phyloP scores from a whole-genome alignment of 345 rosid genomes.

The Adansonia digitata region DNA sequence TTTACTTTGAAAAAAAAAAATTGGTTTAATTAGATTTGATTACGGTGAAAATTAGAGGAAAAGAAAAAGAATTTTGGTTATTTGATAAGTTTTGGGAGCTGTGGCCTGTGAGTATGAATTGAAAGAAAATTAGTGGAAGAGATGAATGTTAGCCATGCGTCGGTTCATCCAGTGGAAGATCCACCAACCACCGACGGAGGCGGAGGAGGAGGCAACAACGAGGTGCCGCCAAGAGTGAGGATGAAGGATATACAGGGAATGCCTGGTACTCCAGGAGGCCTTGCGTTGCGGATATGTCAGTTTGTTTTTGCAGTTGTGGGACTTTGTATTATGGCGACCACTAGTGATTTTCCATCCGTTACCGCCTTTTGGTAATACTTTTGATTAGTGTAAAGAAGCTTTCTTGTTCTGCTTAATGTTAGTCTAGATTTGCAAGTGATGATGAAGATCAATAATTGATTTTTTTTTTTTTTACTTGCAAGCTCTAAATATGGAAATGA shows the following conservation, averaged over 20 bases:
- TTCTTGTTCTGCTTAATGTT: not conserved
- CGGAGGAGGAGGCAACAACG: slow-evolving; percentile 4
- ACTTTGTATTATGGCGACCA: slow-evolving; percentile 57
- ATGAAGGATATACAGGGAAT: slow-evolving; percentile 67
- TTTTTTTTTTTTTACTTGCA: not conserved
- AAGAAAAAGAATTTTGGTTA: not conserved
- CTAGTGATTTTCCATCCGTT: slow-evolving; percentile 66
- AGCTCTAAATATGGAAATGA: not conserved
- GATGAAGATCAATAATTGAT: not conserved
- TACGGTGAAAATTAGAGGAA: not conserved
- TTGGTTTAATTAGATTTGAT: not conserved
- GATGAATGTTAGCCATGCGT: slow-evolving; percentile 89
- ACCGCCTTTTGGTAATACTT: slow-evolving; percentile 55
- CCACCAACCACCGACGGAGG: slow-evolving; percentile 46
- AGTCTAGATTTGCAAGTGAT: not conserved
- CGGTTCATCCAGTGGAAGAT: slow-evolving; percentile 72
- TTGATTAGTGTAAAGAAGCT: not conserved
- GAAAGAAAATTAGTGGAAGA: slow-evolving; percentile 28
- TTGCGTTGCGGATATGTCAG: slow-evolving; percentile 49
- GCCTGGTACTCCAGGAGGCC: slow-evolving; percentile 64
- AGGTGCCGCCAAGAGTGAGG: slow-evolving; percentile 42
- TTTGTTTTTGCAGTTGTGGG: slow-evolving; percentile 55
- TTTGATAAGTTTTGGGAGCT: not conserved
- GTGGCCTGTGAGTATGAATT: slow-evolving; percentile 37
- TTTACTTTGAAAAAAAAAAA: not conserved